phyloP scores from a whole-genome alignment of 805 yeast species.

The Jamesozyma jinghongensis region DNA sequence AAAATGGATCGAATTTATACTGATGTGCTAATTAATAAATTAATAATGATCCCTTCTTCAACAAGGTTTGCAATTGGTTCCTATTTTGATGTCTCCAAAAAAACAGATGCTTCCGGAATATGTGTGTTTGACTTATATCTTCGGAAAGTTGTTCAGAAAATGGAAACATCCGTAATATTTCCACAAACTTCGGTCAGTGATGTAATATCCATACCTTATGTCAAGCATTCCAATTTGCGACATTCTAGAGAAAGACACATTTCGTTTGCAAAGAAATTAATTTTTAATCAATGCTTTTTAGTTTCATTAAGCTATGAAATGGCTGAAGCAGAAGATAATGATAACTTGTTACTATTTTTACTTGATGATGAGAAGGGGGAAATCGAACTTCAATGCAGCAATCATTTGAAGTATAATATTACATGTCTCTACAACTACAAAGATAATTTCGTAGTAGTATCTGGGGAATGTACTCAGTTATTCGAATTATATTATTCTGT shows the following conservation, averaged over 20 bases:
- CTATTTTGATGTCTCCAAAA: constrained; percentile 2
- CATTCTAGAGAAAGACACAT: constrained; percentile 7
- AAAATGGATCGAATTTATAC: background rate
- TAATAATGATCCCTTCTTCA: constrained; percentile 10
- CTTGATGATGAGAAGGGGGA: constrained; percentile 30
- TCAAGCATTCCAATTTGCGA: background rate
- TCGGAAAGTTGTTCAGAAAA: constrained; percentile 4
- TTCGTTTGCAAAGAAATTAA: constrained; percentile 27
- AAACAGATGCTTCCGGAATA: constrained; percentile 2
- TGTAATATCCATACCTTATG: constrained; percentile 12
- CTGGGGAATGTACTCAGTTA: constrained; percentile 27
- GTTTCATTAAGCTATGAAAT: constrained; percentile 29
- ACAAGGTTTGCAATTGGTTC: constrained; percentile 11
- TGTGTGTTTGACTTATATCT: constrained; percentile 12
- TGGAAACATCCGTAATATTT: constrained; percentile 11
- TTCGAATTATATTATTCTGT: constrained; percentile 30
- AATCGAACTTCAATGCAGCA: constrained; percentile 21
- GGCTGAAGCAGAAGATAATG: constrained; percentile 23
- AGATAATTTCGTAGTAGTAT: constrained; percentile 25
- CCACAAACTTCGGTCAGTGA: constrained; percentile 18
- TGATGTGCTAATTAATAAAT: constrained; percentile 7
- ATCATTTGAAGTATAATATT: constrained; percentile 14
- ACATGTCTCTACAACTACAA: constrained; percentile 22
- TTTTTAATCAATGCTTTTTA: constrained; percentile 31
- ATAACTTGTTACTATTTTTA: constrained; percentile 29